A percentile compares a stretch with the other conserved stretches of the same genome.
phyloP scores from a whole-genome alignment of 345 rosid species.

The Aethionema arabicum region DNA sequence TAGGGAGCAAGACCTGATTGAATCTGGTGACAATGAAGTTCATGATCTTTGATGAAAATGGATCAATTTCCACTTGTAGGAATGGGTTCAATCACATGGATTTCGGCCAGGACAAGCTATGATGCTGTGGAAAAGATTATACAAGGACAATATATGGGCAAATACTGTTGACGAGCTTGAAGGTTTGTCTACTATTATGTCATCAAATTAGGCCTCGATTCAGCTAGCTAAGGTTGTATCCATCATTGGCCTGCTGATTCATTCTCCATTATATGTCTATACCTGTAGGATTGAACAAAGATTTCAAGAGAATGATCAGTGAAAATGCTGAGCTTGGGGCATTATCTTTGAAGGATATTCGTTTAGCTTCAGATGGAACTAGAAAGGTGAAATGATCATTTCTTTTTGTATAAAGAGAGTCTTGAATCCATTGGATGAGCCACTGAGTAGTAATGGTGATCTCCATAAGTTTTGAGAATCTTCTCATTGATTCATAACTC shows the following conservation, averaged over 20 bases:
- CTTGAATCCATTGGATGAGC: not conserved
- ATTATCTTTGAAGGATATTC: conserved; percentile 62
- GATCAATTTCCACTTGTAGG: conserved; percentile 37
- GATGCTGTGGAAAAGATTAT: conserved; percentile 95
- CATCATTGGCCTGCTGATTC: not conserved
- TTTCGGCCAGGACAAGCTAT: conserved; percentile 90
- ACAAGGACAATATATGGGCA: conserved; percentile 74
- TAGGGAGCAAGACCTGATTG: not conserved
- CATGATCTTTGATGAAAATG: conserved; percentile 7
- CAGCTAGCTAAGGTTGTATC: not conserved
- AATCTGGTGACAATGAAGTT: not conserved
- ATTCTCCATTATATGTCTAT: not conserved
- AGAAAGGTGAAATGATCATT: conserved; percentile 56
- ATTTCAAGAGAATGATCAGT: conserved; percentile 72
- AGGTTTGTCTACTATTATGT: conserved; percentile 44
- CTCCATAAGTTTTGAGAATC: conserved; percentile 28
- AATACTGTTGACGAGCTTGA: conserved; percentile 56
- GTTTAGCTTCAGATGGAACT: conserved; percentile 82
- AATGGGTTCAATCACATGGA: conserved; percentile 85
- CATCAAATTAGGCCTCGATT: not conserved
- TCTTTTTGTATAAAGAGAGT: not conserved
- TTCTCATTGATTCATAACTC: conserved; percentile 68
- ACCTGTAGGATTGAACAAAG: conserved; percentile 72
- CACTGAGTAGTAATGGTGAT: not conserved
- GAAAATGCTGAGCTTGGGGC: conserved; percentile 66